These are phyloP conservation scores for Fusarium piperis DNA, from an alignment of 2,329 filamentous ascomycete species.

Conservation along the genomic window DNA sequence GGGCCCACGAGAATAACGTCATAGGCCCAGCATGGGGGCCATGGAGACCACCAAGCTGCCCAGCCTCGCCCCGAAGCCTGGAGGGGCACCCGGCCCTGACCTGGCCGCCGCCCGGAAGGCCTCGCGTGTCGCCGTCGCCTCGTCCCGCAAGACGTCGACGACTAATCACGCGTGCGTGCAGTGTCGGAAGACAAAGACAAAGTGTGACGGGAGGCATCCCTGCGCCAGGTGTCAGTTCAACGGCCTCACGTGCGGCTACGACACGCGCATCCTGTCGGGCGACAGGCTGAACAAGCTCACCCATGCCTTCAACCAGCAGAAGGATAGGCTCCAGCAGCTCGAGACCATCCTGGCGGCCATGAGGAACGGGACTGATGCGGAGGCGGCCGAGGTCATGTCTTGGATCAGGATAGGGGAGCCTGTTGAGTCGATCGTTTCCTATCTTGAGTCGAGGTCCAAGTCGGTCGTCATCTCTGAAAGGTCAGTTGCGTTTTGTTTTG, in stretches of 20 bases:
- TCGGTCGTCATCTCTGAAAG: neutral
- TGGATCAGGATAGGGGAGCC: slow-evolving; percentile 22
- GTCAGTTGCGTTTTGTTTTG: neutral
- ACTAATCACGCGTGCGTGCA: slow-evolving; percentile 9
- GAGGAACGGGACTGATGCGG: slow-evolving; percentile 1
- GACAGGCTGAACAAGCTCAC: slow-evolving; percentile 18
- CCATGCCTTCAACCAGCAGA: slow-evolving; percentile 18
- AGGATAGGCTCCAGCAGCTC: slow-evolving; percentile 7
- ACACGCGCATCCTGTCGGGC: slow-evolving; percentile 9
- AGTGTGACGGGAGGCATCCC: slow-evolving; percentile 17
- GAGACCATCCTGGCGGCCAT: slow-evolving; percentile 21
- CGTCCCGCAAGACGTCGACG: slow-evolving; percentile 7
- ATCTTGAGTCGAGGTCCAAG: slow-evolving; percentile 6
- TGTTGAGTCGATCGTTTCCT: slow-evolving; percentile 16
- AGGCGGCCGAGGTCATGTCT: slow-evolving; percentile 22
- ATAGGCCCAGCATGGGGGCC: slow-evolving; percentile 1
- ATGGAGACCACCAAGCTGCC: slow-evolving; percentile 13
- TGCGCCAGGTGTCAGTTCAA: slow-evolving; percentile 1
- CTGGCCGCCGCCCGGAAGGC: neutral
- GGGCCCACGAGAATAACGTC: slow-evolving; percentile 14
- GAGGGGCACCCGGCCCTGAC: neutral
- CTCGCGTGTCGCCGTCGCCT: neutral
- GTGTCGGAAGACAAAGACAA: slow-evolving; percentile 23
- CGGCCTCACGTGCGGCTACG: slow-evolving; percentile 7
- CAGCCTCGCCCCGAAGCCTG: slow-evolving; percentile 9